Evolutionary conservation across 116 monocot genomes (phyloP), one percentile per base, ranked within the genome.

Genomic region (Dioscorea cayenensis): DNA sequence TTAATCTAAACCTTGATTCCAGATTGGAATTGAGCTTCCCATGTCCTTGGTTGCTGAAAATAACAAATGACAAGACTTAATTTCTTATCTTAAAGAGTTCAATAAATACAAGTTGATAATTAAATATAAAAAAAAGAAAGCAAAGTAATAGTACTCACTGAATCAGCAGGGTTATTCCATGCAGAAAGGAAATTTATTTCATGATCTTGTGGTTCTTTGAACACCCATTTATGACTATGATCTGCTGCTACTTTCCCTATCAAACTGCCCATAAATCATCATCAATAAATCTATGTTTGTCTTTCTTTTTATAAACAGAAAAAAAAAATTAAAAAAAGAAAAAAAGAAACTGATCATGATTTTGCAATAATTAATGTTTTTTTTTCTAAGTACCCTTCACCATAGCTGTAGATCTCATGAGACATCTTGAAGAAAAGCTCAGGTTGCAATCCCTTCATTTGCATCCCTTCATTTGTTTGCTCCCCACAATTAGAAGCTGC

Each of bases 391-490:
- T 25, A 95, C 95, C 91, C 95, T 89, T 95, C 95, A 74, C 91
- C 95, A 51, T 86, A 95, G 91, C 86, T 95, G 82, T 95, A 95
- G 71, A 95, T 95, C 82, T 95, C 95, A 87, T 95, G 91, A 7
- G 95, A 91, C 95, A 95, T 91, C 81, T 95, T 95, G 84, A 95
- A 95, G 91, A 95, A 95, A 62, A 91, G 86, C 73, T 95, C 91
- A 9, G 95, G 95, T 38, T 91, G 88, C 20, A 91, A 83, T 19
- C 83, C 82, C 27, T 28, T 68, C 65, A 49, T 69, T 18, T 62
- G 62, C 43, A 61, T 25, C 60, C n/a, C 18, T 20, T 14, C 36
- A 38, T 0, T 38, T 49, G 9, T 43, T 17, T 13, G 23, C 49
- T 51, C 52, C 8, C 68, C 80, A 17, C 75, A 60, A 18, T 78